phyloP scores from a whole-genome alignment of 228 moss, liverwort and hornwort genomes.

The Sphagnum fallax region DNA sequence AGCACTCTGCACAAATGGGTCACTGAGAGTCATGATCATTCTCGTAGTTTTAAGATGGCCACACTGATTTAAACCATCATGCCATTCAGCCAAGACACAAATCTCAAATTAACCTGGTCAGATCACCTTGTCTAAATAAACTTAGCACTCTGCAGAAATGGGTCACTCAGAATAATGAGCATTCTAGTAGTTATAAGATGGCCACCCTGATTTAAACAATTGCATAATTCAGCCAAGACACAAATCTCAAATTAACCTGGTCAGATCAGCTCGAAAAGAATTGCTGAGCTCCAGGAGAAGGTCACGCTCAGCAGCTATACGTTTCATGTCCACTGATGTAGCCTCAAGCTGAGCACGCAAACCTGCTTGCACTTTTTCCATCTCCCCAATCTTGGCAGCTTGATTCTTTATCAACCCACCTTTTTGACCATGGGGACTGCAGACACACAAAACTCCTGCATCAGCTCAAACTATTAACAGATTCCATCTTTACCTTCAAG shows the following conservation, averaged over 20 bases:
- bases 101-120: not conserved
- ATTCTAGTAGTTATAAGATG: not conserved
- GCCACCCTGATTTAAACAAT: not conserved
- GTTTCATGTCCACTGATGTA: constrained; percentile 59
- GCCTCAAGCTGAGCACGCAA: constrained; percentile 65
- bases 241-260: constrained; percentile 28
- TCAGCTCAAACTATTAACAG: constrained; percentile 1
- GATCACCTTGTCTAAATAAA: constrained; percentile 26
- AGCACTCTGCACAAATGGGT: constrained; percentile 18
- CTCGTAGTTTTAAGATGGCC: no score
- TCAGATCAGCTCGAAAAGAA: constrained; percentile 79
- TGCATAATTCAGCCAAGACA: not conserved
- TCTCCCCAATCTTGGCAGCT: constrained; percentile 32
- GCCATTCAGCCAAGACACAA: not conserved
- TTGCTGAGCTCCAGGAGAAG: constrained; percentile 95
- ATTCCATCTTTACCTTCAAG: constrained; percentile 10
- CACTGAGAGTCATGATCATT: not conserved
- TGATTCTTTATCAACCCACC: constrained; percentile 19
- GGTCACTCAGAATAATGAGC: not conserved
- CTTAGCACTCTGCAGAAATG: constrained; percentile 25
- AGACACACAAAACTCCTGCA: not conserved
- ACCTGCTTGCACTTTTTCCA: constrained; percentile 58
- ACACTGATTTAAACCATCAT: no score
- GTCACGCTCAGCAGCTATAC: constrained; percentile 78
- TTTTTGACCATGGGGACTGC: constrained; percentile 23